phyloP scores from a whole-genome alignment of 768 basidiomycete species.

The Hygrocybe coccinea region DNA sequence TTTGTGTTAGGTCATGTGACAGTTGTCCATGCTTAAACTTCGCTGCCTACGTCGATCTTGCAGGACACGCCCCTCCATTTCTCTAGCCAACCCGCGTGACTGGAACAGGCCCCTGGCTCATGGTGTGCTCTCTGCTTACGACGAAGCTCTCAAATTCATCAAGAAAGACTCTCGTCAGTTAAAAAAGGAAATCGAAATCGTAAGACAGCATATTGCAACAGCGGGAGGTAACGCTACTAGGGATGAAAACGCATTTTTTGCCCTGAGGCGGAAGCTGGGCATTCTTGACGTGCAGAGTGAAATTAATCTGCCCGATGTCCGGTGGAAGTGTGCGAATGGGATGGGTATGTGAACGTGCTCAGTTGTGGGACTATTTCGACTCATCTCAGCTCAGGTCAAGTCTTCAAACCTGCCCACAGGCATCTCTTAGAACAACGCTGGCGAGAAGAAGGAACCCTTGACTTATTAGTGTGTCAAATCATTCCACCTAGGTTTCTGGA shows the following conservation, averaged over 20 bases:
- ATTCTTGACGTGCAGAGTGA: constrained; percentile 76
- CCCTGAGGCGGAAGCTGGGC: constrained; percentile 44
- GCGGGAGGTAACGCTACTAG: constrained; percentile 26
- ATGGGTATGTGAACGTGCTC: constrained; percentile 51
- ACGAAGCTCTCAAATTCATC: constrained; percentile 75
- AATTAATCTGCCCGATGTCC: constrained; percentile 75
- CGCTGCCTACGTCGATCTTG: too few species aligned
- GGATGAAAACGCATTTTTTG: constrained; percentile 37
- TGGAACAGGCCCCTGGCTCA: constrained; percentile 61
- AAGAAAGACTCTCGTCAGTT: constrained; percentile 52
- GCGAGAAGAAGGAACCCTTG: constrained; percentile 79
- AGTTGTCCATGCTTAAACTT: too few species aligned
- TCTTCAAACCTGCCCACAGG: constrained; percentile 67
- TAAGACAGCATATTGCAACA: constrained; percentile 23
- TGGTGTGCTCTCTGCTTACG: constrained; percentile 74
- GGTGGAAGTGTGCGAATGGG: constrained; percentile 77
- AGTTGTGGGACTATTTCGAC: neutral
- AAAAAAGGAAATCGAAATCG: constrained; percentile 22
- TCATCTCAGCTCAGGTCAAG: constrained; percentile 45
- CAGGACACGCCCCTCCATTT: too few species aligned
- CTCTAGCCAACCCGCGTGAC: constrained; percentile 45
- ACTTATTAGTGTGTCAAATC: constrained; percentile 64
- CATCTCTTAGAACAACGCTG: constrained; percentile 79
- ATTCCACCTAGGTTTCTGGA: neutral
- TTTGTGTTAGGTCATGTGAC: too few species aligned